Evolutionary conservation across 2,329 filamentous ascomycete species (phyloP).

Genomic region (Herpomyces periplanetae): DNA sequence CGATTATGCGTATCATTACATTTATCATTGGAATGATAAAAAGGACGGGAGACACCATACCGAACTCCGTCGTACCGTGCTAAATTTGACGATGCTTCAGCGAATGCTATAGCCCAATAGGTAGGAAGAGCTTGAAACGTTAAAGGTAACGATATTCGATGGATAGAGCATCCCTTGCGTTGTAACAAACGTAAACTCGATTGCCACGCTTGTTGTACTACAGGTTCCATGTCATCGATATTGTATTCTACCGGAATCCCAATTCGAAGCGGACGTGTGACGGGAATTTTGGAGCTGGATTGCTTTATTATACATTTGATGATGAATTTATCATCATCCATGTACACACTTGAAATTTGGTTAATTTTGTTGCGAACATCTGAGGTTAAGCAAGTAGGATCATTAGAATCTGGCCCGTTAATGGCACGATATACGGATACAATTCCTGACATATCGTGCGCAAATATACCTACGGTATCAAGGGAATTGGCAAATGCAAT

Average conservation of each 20-base stretch:
- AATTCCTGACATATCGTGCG: constrained; percentile 13
- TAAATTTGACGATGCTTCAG: constrained; percentile 77
- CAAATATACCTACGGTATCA: constrained; percentile 50
- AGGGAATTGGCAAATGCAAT: constrained; percentile 71
- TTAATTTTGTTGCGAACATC: constrained; percentile 16
- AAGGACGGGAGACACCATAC: constrained; percentile 25
- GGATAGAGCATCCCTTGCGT: constrained; percentile 23
- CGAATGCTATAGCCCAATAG: constrained; percentile 79
- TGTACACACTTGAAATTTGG: no score
- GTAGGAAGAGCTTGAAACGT: constrained; percentile 56
- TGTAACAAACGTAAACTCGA: constrained; percentile 18
- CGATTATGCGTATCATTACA: neutral
- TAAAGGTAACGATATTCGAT: constrained; percentile 37
- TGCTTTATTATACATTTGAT: constrained; percentile 3
- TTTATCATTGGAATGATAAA: neutral
- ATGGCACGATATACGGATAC: constrained; percentile 13
- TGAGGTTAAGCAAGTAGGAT: constrained; percentile 28
- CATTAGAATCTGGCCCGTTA: constrained; percentile 20
- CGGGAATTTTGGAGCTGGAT: neutral
- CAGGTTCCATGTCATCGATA: constrained; percentile 30
- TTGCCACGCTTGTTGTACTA: constrained; percentile 28
- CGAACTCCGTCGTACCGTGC: constrained; percentile 92
- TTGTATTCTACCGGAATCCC: constrained; percentile 43
- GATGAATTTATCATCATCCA: no score
- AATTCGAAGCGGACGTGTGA: constrained; percentile 10